A percentile compares a stretch with the other conserved stretches of the same genome.
Evolutionary conservation across 768 basidiomycete genomes (phyloP).

Genomic region (Lentinula sp.): DNA sequence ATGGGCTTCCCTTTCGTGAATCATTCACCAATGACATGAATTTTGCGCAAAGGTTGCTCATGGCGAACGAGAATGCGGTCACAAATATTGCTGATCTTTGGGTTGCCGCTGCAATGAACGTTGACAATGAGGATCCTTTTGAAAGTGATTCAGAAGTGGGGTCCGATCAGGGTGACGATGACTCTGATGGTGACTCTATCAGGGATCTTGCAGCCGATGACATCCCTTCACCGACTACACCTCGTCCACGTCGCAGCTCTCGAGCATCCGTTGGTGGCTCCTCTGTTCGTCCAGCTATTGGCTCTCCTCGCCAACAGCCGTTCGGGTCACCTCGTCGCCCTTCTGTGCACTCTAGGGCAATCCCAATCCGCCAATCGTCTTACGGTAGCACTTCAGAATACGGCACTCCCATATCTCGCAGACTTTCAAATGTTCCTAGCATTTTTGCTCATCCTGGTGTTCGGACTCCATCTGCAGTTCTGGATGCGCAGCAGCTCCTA

Average conservation of each 20-base stretch:
- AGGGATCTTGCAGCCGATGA: conserved; percentile 19
- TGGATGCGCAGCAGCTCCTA: conserved; percentile 65
- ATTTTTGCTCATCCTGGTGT: conserved; percentile 87
- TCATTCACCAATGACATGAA: conserved; percentile 55
- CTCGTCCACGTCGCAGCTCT: conserved; percentile 12
- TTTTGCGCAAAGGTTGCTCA: conserved; percentile 80
- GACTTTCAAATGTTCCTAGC: conserved; percentile 57
- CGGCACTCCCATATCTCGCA: conserved; percentile 36
- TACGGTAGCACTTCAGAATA: conserved; percentile 24
- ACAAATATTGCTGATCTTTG: conserved; percentile 95
- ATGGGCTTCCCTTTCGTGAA: conserved; percentile 29
- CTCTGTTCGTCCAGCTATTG: background rate
- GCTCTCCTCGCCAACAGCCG: conserved; percentile 20
- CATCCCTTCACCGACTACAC: conserved; percentile 16
- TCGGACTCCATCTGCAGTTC: conserved; percentile 66
- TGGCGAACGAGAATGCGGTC: conserved; percentile 93
- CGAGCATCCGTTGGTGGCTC: conserved; percentile 7
- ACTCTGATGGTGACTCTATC: conserved; percentile 19
- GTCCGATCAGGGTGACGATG: conserved; percentile 27
- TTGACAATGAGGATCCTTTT: conserved; percentile 83
- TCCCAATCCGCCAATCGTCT: conserved; percentile 16
- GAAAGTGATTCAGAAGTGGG: conserved; percentile 46
- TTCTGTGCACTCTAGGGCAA: conserved; percentile 11
- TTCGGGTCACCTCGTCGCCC: conserved; percentile 24
- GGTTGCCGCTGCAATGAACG: conserved; percentile 96